phyloP scores from a whole-genome alignment of 345 rosid species.

The Linum usitatissimum region DNA sequence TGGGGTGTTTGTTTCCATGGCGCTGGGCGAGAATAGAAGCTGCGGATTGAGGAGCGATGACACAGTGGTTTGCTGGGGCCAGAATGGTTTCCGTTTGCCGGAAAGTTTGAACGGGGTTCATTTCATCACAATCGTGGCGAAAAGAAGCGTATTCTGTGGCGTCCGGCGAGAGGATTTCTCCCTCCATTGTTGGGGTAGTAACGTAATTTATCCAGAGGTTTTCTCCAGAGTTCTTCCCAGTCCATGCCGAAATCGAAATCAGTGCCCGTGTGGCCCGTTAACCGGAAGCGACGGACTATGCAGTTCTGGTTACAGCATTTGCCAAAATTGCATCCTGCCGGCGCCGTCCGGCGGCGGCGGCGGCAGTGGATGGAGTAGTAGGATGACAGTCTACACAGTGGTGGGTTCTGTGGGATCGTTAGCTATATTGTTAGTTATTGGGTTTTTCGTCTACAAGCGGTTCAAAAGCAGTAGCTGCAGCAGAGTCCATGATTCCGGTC shows the following conservation, averaged over 20 bases:
- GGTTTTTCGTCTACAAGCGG: slow-evolving; percentile 31
- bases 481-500: slow-evolving; percentile 67
- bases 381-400: slow-evolving; percentile 38
- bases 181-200: slow-evolving; percentile 54
- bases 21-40: slow-evolving; percentile 47
- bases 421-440: slow-evolving; percentile 22
- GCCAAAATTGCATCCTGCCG: slow-evolving; percentile 10
- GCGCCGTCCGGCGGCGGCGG: too few species aligned
- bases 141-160: slow-evolving; percentile 52
- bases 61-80: slow-evolving; percentile 59
- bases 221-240: slow-evolving; percentile 42
- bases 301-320: slow-evolving; percentile 17
- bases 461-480: slow-evolving; percentile 40
- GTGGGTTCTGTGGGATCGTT: slow-evolving; percentile 57
- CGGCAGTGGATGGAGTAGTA: slow-evolving; percentile 26
- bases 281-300: slow-evolving; percentile 22
- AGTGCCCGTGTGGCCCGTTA: slow-evolving; percentile 28
- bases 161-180: slow-evolving; percentile 23
- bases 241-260: slow-evolving; percentile 24
- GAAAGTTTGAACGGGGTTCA: background rate
- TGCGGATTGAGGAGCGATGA: slow-evolving; percentile 40
- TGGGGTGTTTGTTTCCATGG: slow-evolving; percentile 36
- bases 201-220: slow-evolving; percentile 18
- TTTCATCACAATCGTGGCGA: slow-evolving; percentile 46
- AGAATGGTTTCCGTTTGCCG: slow-evolving; percentile 38